A percentile compares a stretch with the other conserved stretches of the same genome.
Conservation (phyloP, 2,329 filamentous ascomycete genomes). For the Pezizomycotina sp. region DNA sequence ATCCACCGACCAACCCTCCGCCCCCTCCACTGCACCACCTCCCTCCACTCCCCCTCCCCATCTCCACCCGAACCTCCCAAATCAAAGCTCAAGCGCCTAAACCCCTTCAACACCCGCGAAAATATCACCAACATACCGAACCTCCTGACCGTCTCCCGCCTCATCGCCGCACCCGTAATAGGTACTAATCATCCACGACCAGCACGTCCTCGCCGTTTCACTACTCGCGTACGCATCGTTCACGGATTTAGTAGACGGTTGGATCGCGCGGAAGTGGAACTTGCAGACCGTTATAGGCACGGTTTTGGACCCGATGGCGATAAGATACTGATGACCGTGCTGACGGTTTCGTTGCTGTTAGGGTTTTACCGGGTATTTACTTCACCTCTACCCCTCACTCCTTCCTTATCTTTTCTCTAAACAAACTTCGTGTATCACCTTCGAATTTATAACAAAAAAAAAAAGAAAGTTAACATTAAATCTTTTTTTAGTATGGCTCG, state of each 20-base stretch:
- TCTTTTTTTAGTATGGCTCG: conserved; percentile 52
- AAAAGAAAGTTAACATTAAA: neutral
- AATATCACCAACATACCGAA: conserved; percentile 98
- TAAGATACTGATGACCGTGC: conserved; percentile 84
- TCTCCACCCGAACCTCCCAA: too few relatives aligned
- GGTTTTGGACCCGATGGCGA: conserved; percentile 95
- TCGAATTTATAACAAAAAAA: too few relatives aligned
- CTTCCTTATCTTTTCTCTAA: neutral
- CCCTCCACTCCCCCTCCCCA: too few relatives aligned
- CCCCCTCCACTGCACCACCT: too few relatives aligned
- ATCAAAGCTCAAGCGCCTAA: too few relatives aligned
- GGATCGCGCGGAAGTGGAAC: conserved; percentile 75
- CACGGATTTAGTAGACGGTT: conserved; percentile 85
- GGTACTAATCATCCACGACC: conserved; percentile 69
- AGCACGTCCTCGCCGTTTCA: conserved; percentile 59
- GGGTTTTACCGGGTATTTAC: conserved; percentile 52
- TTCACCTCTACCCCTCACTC: conserved; percentile 2
- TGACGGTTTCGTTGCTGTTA: conserved; percentile 73
- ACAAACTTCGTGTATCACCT: too few relatives aligned
- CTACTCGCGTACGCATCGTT: conserved; percentile 87
- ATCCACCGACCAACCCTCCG: too few relatives aligned
- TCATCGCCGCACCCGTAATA: conserved; percentile 65
- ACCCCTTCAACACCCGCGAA: conserved; percentile 42
- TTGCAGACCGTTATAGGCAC: conserved; percentile 86
- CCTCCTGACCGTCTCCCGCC: conserved; percentile 70